Evolutionary conservation across 2,329 filamentous ascomycete species (phyloP).

Genomic region (Arthrobotrys musiformis): DNA sequence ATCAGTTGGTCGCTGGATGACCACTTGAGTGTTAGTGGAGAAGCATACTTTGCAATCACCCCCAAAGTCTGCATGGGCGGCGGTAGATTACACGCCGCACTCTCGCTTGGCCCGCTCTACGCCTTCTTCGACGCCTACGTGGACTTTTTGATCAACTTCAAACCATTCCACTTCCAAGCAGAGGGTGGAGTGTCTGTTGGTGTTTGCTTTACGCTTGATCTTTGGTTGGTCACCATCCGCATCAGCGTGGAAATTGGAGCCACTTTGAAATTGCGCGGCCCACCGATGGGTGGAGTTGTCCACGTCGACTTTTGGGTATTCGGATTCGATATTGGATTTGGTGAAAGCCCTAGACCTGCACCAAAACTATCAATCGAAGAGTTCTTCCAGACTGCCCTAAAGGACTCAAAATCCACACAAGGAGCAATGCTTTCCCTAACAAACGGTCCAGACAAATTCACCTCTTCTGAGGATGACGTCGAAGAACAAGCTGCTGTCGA

Average conservation of each 20-base stretch:
- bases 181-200: slow-evolving; percentile 60
- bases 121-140: slow-evolving; percentile 64
- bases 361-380: neutral
- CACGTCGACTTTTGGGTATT: slow-evolving; percentile 61
- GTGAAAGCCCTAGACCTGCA: neutral
- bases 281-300: slow-evolving; percentile 60
- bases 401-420: neutral
- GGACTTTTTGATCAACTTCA: slow-evolving; percentile 64
- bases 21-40: slow-evolving; percentile 61
- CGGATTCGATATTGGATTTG: slow-evolving; percentile 60
- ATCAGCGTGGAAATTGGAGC: slow-evolving; percentile 60
- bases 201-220: slow-evolving; percentile 55
- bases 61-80: slow-evolving; percentile 65
- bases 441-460: neutral
- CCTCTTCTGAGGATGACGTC: neutral
- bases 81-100: slow-evolving; percentile 60
- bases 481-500: neutral
- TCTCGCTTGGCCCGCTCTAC: slow-evolving; percentile 61
- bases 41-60: slow-evolving; percentile 66
- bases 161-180: slow-evolving; percentile 62
- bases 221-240: slow-evolving; percentile 59
- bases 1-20: slow-evolving; percentile 62
- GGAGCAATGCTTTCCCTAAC: neutral
- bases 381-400: neutral
- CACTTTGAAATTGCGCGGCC: slow-evolving; percentile 60